These are phyloP conservation scores for Pisolithus thermaeus DNA, from an alignment of 1,284 basidiomycete species.

Conservation along the genomic window DNA sequence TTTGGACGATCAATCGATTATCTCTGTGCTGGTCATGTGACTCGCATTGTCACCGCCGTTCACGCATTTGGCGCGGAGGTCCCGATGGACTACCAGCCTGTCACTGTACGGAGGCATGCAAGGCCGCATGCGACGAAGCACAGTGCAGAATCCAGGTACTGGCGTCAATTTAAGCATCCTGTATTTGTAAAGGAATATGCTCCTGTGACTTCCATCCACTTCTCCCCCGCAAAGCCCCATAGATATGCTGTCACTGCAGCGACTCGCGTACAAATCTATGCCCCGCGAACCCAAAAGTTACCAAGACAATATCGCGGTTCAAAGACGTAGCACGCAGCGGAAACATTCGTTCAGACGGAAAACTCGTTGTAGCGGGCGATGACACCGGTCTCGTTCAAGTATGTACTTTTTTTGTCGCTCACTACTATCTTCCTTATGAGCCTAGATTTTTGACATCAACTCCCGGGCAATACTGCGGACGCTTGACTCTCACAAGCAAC, in stretches of 20 bases:
- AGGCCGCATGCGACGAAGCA: constrained; percentile 55
- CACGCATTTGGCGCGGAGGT: constrained; percentile 1
- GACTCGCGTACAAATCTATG: constrained; percentile 93
- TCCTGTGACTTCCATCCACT: constrained; percentile 88
- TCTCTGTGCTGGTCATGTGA: neutral
- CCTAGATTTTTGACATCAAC: constrained; percentile 88
- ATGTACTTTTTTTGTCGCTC: constrained; percentile 10
- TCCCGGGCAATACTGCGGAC: constrained; percentile 92
- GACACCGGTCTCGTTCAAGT: constrained; percentile 93
- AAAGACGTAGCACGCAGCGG: constrained; percentile 92
- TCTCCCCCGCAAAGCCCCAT: constrained; percentile 81
- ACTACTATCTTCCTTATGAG: neutral
- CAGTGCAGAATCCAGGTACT: constrained; percentile 69
- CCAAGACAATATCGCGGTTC: constrained; percentile 95
- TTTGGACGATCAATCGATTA: neutral
- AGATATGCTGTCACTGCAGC: constrained; percentile 95
- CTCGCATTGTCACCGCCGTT: neutral
- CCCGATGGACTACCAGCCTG: constrained; percentile 77
- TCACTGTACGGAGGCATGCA: constrained; percentile 56
- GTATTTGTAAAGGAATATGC: constrained; percentile 94
- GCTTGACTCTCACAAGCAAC: constrained; percentile 89
- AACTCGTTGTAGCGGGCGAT: constrained; percentile 91
- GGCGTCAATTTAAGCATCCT: constrained; percentile 79
- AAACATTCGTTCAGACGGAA: constrained; percentile 87
- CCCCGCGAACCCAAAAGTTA: constrained; percentile 90